These are phyloP conservation scores for Didymella exigua DNA, from an alignment of 2,329 filamentous ascomycete genomes.

Conservation along the genomic window DNA sequence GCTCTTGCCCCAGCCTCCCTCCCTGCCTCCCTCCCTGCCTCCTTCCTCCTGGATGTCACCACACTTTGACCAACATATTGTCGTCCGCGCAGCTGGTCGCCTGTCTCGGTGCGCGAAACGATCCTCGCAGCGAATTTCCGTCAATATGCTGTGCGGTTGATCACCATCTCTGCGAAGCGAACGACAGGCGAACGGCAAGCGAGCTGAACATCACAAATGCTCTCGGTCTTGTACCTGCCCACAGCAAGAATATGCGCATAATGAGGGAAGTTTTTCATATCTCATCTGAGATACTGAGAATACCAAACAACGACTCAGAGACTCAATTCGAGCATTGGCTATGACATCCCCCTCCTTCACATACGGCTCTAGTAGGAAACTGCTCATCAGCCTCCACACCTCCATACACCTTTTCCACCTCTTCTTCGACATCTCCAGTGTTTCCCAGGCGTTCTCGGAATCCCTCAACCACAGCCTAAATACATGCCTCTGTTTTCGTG, in stretches of 20 bases:
- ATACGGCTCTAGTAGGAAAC: constrained; percentile 59
- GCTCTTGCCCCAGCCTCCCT: background rate
- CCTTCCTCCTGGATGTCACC: background rate
- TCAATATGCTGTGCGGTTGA: background rate
- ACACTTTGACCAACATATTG: background rate
- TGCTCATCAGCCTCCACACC: constrained; percentile 58
- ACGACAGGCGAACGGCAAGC: background rate
- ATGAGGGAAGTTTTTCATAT: too few relatives aligned
- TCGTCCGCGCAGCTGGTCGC: background rate
- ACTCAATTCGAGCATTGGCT: too few relatives aligned
- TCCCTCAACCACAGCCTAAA: constrained; percentile 57
- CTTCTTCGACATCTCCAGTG: constrained; percentile 46
- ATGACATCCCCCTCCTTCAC: constrained; percentile 21
- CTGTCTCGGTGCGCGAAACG: background rate
- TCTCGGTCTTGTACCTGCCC: too few relatives aligned
- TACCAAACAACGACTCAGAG: background rate
- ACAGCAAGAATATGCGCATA: too few relatives aligned
- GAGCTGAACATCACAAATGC: background rate
- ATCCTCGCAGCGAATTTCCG: too few relatives aligned
- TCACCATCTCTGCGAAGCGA: background rate
- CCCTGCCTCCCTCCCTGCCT: background rate
- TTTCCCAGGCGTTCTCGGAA: constrained; percentile 54
- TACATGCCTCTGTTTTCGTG: constrained; percentile 53
- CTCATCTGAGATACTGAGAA: background rate
- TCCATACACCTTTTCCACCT: constrained; percentile 62